Evolutionary conservation across 345 rosid species (phyloP).

Genomic region (Sisymbrium irio): DNA sequence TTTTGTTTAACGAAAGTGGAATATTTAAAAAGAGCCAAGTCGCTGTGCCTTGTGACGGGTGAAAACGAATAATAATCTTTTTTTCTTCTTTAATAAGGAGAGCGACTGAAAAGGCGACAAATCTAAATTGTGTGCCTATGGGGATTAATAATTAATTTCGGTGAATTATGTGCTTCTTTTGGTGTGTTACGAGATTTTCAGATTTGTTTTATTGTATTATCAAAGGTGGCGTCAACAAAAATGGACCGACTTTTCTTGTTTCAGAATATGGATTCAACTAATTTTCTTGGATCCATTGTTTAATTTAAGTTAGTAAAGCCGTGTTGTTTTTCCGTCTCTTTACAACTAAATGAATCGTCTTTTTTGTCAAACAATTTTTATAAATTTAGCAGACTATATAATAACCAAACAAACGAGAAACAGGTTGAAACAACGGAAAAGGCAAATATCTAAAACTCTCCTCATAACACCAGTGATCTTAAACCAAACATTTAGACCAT

Average conservation of each 20-base stretch:
- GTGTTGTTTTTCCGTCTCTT: background rate
- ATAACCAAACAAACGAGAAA: too few relatives aligned
- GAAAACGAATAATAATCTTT: constrained; percentile 29
- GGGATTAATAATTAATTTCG: background rate
- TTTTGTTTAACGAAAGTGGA: background rate
- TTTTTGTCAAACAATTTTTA: too few relatives aligned
- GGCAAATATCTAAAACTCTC: too few relatives aligned
- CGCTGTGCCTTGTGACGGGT: constrained; percentile 25
- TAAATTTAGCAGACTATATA: too few relatives aligned
- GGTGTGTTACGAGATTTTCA: background rate
- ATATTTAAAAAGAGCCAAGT: constrained; percentile 15
- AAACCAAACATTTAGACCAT: too few relatives aligned
- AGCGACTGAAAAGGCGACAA: background rate
- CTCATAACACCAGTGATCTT: too few relatives aligned
- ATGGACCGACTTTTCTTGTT: constrained; percentile 29
- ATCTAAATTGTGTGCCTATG: background rate
- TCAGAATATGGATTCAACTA: background rate
- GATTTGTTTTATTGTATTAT: constrained; percentile 4
- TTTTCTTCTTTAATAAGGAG: background rate
- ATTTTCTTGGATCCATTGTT: constrained; percentile 7
- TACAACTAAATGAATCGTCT: background rate
- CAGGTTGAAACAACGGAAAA: too few relatives aligned
- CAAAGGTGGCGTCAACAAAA: constrained; percentile 22
- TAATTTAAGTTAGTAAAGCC: background rate
- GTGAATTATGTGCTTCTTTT: background rate